These are phyloP conservation scores for Kwoniella heveanensis DNA, from an alignment of 768 basidiomycete species.

Conservation along the genomic window DNA sequence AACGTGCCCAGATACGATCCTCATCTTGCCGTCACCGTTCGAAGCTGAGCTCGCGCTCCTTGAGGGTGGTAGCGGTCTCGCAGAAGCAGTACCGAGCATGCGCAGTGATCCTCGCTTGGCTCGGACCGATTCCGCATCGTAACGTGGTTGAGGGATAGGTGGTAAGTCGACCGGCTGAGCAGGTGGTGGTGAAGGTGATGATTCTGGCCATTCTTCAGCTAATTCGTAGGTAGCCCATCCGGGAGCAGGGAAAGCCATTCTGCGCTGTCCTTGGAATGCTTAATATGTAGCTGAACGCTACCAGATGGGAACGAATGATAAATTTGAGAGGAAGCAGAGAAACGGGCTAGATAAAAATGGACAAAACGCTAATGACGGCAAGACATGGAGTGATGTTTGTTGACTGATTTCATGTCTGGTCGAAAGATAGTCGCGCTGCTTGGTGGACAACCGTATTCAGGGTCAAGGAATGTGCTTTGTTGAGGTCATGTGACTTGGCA, in stretches of 20 bases:
- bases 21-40: neutral
- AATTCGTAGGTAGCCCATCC: slow-evolving; percentile 69
- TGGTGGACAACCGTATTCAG: neutral
- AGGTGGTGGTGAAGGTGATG: slow-evolving; percentile 44
- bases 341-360: neutral
- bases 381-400: slow-evolving; percentile 15
- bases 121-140: slow-evolving; percentile 30
- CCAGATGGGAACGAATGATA: neutral
- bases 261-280: neutral
- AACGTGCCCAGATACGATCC: slow-evolving; percentile 47
- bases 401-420: slow-evolving; percentile 8
- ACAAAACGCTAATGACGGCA: neutral
- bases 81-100: slow-evolving; percentile 40
- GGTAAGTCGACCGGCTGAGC: slow-evolving; percentile 47
- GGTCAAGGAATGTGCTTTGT: slow-evolving; percentile 10
- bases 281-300: neutral
- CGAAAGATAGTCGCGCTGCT: slow-evolving; percentile 21
- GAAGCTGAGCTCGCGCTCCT: slow-evolving; percentile 17
- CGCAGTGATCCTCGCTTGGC: slow-evolving; percentile 48
- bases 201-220: slow-evolving; percentile 86
- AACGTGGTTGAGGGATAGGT: slow-evolving; percentile 59
- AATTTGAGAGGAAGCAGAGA: neutral
- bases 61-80: slow-evolving; percentile 37
- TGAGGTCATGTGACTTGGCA: neutral
- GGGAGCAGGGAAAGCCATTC: slow-evolving; percentile 32